Conservation (phyloP, 179 eudicot genomes). For the Corrigiola litoralis region DNA sequence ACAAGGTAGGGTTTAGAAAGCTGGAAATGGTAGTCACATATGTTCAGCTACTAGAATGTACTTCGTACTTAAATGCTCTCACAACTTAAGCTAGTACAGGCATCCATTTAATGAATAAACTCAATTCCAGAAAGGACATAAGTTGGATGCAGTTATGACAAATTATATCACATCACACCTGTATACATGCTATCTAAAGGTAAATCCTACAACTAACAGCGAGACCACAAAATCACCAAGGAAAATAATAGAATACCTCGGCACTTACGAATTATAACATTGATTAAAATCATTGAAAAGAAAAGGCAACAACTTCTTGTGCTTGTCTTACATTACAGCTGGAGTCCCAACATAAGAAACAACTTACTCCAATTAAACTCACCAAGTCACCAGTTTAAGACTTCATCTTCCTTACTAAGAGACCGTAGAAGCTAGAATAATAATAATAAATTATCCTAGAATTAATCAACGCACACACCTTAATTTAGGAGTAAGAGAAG, state of each 20-base stretch:
- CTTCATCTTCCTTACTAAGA: not conserved
- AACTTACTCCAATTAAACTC: not conserved
- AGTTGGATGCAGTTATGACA: slow-evolving; percentile 3
- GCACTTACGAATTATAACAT: not conserved
- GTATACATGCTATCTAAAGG: not conserved
- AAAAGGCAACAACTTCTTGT: slow-evolving; percentile 10
- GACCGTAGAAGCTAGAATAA: not conserved
- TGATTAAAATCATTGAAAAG: slow-evolving; percentile 13
- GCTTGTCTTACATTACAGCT: not conserved
- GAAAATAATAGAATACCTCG: not conserved
- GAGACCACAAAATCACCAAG: too few species aligned
- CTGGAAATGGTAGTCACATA: too few species aligned
- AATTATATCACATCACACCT: too few species aligned
- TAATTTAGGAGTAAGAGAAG: not conserved
- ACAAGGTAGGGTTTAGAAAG: not conserved
- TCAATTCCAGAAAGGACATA: slow-evolving; percentile 1
- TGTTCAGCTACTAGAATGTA: too few species aligned
- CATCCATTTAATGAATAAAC: not conserved
- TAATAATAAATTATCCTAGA: not conserved
- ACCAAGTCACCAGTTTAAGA: not conserved
- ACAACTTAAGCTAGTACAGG: slow-evolving; percentile 8
- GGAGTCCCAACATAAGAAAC: not conserved
- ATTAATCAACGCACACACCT: not conserved
- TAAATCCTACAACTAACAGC: not conserved
- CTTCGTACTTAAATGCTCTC: too few species aligned